Conservation (phyloP, 257 asterid species). For the Fraxinus excelsior region DNA sequence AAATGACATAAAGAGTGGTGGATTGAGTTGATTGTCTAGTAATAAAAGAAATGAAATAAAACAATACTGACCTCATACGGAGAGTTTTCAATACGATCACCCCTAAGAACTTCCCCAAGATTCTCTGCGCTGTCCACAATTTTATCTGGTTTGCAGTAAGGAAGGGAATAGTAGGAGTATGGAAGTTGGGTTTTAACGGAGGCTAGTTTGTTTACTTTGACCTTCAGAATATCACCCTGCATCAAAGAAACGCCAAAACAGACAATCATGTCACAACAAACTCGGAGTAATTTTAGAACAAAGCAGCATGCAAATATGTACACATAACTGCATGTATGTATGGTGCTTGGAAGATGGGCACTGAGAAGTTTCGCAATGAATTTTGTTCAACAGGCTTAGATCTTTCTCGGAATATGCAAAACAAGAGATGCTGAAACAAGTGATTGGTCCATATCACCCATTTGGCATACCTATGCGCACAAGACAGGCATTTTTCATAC, state of each 20-base stretch:
- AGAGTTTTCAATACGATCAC: conserved; percentile 13
- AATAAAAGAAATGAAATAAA: neutral
- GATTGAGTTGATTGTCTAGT: neutral
- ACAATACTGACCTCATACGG: neutral
- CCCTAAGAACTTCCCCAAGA: conserved; percentile 9
- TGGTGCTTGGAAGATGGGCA: neutral
- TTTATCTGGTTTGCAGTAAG: neutral
- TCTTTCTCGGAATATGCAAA: neutral
- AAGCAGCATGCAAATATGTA: neutral
- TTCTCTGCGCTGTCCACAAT: neutral
- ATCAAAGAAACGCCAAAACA: neutral
- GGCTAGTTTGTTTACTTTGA: conserved; percentile 9
- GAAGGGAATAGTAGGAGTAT: neutral
- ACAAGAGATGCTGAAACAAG: neutral
- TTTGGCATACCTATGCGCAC: neutral
- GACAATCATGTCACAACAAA: neutral
- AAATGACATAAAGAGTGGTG: neutral
- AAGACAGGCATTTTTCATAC: too few species aligned
- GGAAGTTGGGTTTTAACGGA: neutral
- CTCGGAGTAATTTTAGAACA: neutral
- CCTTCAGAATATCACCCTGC: conserved; percentile 5
- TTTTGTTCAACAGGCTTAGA: neutral
- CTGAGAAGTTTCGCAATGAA: neutral
- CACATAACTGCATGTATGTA: too few species aligned
- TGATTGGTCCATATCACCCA: neutral